phyloP scores from a whole-genome alignment of 2,329 filamentous ascomycete genomes.

The Fusarium armeniacum region DNA sequence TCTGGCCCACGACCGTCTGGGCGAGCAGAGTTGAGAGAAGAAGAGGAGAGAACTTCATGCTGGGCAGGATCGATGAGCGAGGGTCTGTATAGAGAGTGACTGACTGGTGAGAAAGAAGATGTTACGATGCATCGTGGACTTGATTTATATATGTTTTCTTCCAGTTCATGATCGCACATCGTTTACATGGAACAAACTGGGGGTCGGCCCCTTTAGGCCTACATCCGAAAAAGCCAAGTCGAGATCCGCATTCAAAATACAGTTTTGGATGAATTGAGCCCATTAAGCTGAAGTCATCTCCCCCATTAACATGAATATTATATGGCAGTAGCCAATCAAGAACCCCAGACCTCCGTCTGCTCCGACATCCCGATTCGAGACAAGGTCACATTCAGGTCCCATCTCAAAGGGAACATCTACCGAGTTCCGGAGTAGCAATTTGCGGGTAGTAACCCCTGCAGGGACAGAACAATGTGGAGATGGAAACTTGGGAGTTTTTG shows the following conservation, averaged over 20 bases:
- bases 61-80: not conserved
- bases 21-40: constrained; percentile 22
- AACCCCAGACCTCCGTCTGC: constrained; percentile 25
- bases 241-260: not conserved
- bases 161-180: not conserved
- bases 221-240: constrained; percentile 7
- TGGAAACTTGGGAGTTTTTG: not conserved
- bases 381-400: constrained; percentile 1
- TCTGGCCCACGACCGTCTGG: constrained; percentile 51
- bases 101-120: not conserved
- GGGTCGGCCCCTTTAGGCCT: constrained; percentile 14
- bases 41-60: constrained; percentile 24
- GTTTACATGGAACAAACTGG: constrained; percentile 1
- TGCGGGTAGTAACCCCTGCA: constrained; percentile 8
- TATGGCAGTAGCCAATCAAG: constrained; percentile 14
- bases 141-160: constrained; percentile 27
- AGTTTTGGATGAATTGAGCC: not conserved
- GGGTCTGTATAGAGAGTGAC: constrained; percentile 1
- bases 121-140: not conserved
- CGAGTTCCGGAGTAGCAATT: constrained; percentile 17
- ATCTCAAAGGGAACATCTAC: constrained; percentile 15
- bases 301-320: not conserved
- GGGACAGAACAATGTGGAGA: constrained; percentile 1
- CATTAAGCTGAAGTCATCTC: constrained; percentile 6
- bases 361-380: constrained; percentile 23